These are phyloP conservation scores for Xanthoconium separans DNA, from an alignment of 1,284 basidiomycete species.

Conservation along the genomic window DNA sequence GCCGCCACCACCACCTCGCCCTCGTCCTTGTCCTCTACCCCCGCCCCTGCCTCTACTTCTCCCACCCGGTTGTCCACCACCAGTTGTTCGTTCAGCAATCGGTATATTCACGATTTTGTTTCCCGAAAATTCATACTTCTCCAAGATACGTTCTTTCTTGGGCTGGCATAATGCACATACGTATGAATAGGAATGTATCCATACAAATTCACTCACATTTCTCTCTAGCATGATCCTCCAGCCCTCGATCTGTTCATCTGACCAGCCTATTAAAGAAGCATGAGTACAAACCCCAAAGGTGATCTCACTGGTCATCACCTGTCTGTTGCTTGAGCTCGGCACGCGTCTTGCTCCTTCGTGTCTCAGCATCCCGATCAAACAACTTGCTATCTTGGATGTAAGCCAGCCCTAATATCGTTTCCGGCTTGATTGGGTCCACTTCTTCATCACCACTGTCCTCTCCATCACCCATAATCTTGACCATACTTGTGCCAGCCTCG, in stretches of 20 bases:
- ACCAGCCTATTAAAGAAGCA: conserved; percentile 48
- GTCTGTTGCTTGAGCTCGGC: conserved; percentile 65
- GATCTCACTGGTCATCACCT: conserved; percentile 37
- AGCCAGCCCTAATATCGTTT: conserved; percentile 70
- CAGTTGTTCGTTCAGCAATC: conserved; percentile 16
- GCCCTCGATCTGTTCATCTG: conserved; percentile 83
- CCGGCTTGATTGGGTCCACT: conserved; percentile 37
- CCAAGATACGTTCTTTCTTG: conserved; percentile 68
- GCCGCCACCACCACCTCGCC: conserved; percentile 37
- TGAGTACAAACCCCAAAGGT: not conserved
- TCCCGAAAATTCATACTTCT: conserved; percentile 73
- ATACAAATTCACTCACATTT: conserved; percentile 54
- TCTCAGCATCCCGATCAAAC: conserved; percentile 75
- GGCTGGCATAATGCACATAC: conserved; percentile 44
- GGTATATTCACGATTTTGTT: conserved; percentile 41
- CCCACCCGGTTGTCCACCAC: conserved; percentile 24
- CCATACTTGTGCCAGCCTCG: conserved; percentile 33
- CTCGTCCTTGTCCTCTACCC: conserved; percentile 34
- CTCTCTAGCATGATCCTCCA: conserved; percentile 86
- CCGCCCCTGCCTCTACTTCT: conserved; percentile 34
- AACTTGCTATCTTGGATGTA: conserved; percentile 73
- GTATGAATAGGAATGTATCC: conserved; percentile 10
- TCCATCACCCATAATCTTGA: conserved; percentile 57
- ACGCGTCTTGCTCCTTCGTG: conserved; percentile 65
- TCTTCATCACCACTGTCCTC: conserved; percentile 53